Conservation (phyloP, 306 rosid species). For the Datisca glomerata region DNA sequence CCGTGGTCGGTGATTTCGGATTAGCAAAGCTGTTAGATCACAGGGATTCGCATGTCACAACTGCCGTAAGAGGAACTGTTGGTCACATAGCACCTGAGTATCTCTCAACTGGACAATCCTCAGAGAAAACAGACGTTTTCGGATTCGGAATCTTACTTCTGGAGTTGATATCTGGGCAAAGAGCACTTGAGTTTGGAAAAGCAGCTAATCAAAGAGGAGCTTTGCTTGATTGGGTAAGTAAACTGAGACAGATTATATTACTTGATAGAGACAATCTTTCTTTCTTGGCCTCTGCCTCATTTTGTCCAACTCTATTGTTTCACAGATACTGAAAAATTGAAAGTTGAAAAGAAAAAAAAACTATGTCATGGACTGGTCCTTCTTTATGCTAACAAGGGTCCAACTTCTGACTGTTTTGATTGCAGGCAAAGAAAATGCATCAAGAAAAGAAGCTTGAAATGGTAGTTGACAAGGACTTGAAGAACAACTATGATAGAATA, state of each 20-base stretch:
- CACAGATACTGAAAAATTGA: not conserved
- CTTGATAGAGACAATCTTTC: too few relatives aligned
- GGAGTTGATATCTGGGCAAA: constrained; percentile 54
- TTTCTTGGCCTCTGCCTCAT: too few relatives aligned
- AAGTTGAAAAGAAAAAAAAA: not conserved
- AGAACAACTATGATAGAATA: constrained; percentile 35
- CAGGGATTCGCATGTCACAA: constrained; percentile 57
- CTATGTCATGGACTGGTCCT: not conserved
- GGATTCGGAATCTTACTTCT: constrained; percentile 65
- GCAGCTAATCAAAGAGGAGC: constrained; percentile 56
- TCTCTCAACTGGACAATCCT: constrained; percentile 66
- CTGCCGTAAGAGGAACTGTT: constrained; percentile 68
- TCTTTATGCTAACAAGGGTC: too few relatives aligned
- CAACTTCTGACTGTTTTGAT: too few relatives aligned
- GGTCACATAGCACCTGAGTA: constrained; percentile 74
- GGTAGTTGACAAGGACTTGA: constrained; percentile 49
- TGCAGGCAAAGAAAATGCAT: constrained; percentile 55
- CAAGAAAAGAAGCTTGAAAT: constrained; percentile 59
- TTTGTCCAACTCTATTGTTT: too few relatives aligned
- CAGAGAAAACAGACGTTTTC: constrained; percentile 64
- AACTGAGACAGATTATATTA: too few relatives aligned
- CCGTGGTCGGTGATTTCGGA: constrained; percentile 68
- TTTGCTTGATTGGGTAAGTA: constrained; percentile 64
- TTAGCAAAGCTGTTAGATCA: constrained; percentile 59
- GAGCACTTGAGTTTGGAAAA: constrained; percentile 63